Base-by-base conservation (phyloP, 2,329 filamentous ascomycete genomes). In the Ciborinia camelliae region DNA sequence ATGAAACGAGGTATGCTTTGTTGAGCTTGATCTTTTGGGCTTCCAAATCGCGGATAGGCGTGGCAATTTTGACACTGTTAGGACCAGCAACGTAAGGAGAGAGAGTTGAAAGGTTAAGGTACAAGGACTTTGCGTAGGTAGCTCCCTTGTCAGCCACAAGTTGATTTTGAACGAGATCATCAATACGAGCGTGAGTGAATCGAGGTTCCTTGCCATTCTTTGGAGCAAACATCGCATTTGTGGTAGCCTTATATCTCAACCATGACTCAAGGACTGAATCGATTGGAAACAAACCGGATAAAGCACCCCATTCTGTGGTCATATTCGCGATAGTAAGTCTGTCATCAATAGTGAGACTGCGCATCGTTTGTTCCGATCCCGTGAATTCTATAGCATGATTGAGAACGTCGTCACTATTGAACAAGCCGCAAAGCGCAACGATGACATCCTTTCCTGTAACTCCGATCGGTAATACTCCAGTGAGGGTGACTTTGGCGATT, bases 381-480 rank as follows among this genome's bases (percentile, higher is more conserved):
- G 86, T 87, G 73, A 97, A 97, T 74, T 98, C 94, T 66, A 98
- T 88, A 6, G 87, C 87, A 74, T 97, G 92, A 78, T 98, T 98
- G 18, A 97, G 82, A 0, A 97, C 94, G 52, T 97, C 91, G 70
- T 92, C 89, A 62, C 90, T 86, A 77, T 90, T 90, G 80, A 98
- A 96, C 0, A 97, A 78, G 0, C 90, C 91, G 71, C 91, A 96
- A 0, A 98, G 82, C 0, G 92, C 91, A 32, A 97, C 85, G 69
- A 98, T 98, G 15, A 97, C 90, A 76, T 98, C 95, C 77, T 99
- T 98, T 37, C 92, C 94, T 0, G 90, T 92, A 0, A 97, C 92
- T 14, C 93, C 93, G 1, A 80, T 79, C 0, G 91, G 93, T 8
- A 97, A 79, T 0, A 85, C 77, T 8, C 92, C 93, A 0, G 84